Percentiles rank a stretch among this genome's conserved stretches.
phyloP scores from a whole-genome alignment of 306 rosid genomes.

The Oxytropis ochrocephala region DNA sequence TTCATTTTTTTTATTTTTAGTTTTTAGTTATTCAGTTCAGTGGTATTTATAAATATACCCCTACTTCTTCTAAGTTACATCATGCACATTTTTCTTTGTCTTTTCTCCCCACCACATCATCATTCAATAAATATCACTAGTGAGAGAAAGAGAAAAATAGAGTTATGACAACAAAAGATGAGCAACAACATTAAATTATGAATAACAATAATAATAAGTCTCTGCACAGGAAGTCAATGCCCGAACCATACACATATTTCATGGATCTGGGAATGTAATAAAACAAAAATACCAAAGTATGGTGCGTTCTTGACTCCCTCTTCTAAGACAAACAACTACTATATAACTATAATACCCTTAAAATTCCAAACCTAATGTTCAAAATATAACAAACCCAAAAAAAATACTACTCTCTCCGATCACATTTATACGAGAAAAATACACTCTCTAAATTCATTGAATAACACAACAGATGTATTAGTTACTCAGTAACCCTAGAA shows the following conservation, averaged over 20 bases:
- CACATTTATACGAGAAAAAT: too few relatives aligned
- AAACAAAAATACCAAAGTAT: constrained; percentile 24
- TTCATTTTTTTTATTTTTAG: not conserved
- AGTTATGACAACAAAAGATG: constrained; percentile 3
- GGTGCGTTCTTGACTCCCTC: constrained; percentile 99
- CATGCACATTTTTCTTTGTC: not conserved
- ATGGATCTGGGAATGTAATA: constrained; percentile 15
- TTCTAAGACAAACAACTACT: constrained; percentile 12
- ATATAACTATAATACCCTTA: not conserved
- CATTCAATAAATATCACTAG: not conserved
- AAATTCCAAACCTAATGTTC: not conserved
- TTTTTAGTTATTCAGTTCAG: not conserved
- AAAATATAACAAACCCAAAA: not conserved
- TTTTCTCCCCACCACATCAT: not conserved
- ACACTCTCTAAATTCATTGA: too few relatives aligned
- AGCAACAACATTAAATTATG: not conserved
- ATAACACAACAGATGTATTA: too few relatives aligned
- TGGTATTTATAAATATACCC: not conserved
- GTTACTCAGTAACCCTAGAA: too few relatives aligned
- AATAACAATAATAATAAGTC: constrained; percentile 25
- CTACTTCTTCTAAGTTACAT: not conserved
- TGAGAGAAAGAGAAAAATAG: not conserved
- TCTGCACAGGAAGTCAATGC: constrained; percentile 81
- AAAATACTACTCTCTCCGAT: too few relatives aligned
- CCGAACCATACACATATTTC: constrained; percentile 81